Percentiles rank a stretch among this genome's conserved stretches.
Evolutionary conservation across 164 flowering plant species (phyloP).

Genomic region (Dillenia suffruticosa): DNA sequence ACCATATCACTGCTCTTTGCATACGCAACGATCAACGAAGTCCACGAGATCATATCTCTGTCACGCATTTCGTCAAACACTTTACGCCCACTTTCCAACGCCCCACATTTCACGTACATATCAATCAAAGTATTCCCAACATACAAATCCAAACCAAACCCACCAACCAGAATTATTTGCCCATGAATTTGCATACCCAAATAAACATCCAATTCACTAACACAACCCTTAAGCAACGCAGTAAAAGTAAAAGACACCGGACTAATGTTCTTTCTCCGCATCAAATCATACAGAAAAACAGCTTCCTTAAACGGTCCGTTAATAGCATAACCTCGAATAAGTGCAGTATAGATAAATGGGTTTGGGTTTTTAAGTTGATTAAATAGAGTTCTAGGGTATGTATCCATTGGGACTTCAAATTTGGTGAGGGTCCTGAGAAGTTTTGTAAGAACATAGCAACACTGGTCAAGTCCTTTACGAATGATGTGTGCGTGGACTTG

Average conservation of each 20-base stretch:
- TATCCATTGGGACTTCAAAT: constrained; percentile 30
- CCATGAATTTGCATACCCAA: constrained; percentile 50
- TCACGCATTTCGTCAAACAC: constrained; percentile 33
- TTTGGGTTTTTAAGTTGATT: constrained; percentile 33
- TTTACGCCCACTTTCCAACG: constrained; percentile 16
- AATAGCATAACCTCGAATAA: constrained; percentile 45
- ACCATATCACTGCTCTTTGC: constrained; percentile 25
- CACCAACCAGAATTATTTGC: constrained; percentile 48
- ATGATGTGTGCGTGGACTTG: constrained; percentile 41
- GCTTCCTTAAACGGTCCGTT: constrained; percentile 29
- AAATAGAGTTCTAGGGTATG: constrained; percentile 36
- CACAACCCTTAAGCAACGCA: constrained; percentile 50
- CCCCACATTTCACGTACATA: constrained; percentile 30
- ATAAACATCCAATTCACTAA: constrained; percentile 17
- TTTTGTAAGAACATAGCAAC: constrained; percentile 42
- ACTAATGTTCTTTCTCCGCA: constrained; percentile 38
- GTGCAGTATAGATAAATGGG: constrained; percentile 61
- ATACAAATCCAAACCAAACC: constrained; percentile 44
- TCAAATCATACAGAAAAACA: constrained; percentile 26
- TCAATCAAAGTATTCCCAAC: constrained; percentile 45
- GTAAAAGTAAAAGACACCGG: constrained; percentile 57
- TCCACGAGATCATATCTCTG: constrained; percentile 27
- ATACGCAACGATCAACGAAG: constrained; percentile 26
- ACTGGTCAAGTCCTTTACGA: constrained; percentile 36
- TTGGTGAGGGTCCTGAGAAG: constrained; percentile 44